phyloP scores from a whole-genome alignment of 345 rosid genomes.

The Lepidium aucheri region DNA sequence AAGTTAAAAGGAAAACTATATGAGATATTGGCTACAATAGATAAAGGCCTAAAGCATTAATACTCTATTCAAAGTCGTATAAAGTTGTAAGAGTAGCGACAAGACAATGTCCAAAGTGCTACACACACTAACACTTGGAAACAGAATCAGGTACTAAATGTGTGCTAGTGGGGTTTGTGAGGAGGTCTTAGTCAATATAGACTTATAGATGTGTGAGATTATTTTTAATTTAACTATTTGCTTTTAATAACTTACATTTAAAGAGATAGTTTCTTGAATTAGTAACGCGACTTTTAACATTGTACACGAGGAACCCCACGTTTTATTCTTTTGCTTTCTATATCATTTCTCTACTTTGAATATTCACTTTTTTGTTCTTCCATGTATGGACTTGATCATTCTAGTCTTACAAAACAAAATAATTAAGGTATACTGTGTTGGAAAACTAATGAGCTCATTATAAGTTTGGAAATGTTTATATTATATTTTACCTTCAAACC shows the following conservation, averaged over 20 bases:
- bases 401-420: background rate
- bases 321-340: background rate
- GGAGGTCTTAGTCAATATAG: constrained; percentile 3
- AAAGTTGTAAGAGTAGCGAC: constrained; percentile 19
- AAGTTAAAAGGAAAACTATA: constrained; percentile 25
- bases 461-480: too few relatives aligned
- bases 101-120: constrained; percentile 27
- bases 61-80: constrained; percentile 18
- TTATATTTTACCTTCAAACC: too few relatives aligned
- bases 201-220: constrained; percentile 20
- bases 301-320: constrained; percentile 18
- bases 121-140: constrained; percentile 22
- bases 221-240: constrained; percentile 13
- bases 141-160: constrained; percentile 22
- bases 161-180: constrained; percentile 22
- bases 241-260: background rate
- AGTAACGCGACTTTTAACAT: constrained; percentile 14
- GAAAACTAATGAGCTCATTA: background rate
- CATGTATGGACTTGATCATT: background rate
- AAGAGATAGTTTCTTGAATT: constrained; percentile 7
- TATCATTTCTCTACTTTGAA: constrained; percentile 2
- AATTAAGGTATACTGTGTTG: background rate
- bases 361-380: background rate
- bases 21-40: background rate
- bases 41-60: constrained; percentile 5